Percentiles rank a stretch among this genome's conserved stretches.
Evolutionary conservation across 2,329 filamentous ascomycete genomes (phyloP).

Genomic region (Aphanoascus verrucosus): DNA sequence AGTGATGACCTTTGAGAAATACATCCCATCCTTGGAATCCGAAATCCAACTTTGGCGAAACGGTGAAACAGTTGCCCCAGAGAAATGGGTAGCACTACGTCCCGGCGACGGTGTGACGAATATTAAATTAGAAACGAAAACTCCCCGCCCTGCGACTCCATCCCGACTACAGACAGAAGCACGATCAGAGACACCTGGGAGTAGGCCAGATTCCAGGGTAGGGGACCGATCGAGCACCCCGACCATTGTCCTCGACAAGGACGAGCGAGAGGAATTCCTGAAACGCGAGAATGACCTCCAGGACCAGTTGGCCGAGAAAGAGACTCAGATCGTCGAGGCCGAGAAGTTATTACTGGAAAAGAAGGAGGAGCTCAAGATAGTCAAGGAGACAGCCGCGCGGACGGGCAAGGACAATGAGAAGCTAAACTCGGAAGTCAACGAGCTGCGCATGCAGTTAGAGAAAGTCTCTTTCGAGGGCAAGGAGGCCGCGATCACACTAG

Average conservation of each 20-base stretch:
- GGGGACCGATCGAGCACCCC: slow-evolving; percentile 81
- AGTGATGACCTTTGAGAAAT: slow-evolving; percentile 76
- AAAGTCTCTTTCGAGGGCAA: slow-evolving; percentile 92
- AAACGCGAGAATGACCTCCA: slow-evolving; percentile 93
- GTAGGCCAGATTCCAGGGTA: slow-evolving; percentile 52
- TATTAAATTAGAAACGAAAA: slow-evolving; percentile 37
- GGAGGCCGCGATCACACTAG: slow-evolving; percentile 95
- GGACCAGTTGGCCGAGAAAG: slow-evolving; percentile 89
- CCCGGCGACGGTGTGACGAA: slow-evolving; percentile 43
- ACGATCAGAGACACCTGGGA: slow-evolving; percentile 49
- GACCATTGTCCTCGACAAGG: slow-evolving; percentile 80
- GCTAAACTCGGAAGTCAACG: slow-evolving; percentile 74
- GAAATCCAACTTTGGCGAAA: slow-evolving; percentile 81
- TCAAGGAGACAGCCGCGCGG: slow-evolving; percentile 77
- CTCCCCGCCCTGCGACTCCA: slow-evolving; percentile 34
- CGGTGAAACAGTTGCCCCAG: slow-evolving; percentile 79
- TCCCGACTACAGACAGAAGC: slow-evolving; percentile 34
- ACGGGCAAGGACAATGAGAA: slow-evolving; percentile 84
- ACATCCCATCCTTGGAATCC: slow-evolving; percentile 70
- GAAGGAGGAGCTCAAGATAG: slow-evolving; percentile 71
- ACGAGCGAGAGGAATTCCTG: slow-evolving; percentile 92
- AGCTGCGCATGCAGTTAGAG: slow-evolving; percentile 93
- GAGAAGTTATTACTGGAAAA: slow-evolving; percentile 73
- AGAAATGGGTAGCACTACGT: slow-evolving; percentile 67
- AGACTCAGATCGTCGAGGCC: slow-evolving; percentile 64